Evolutionary conservation across 805 yeast genomes (phyloP).

Genomic region (Candida insectorum): DNA sequence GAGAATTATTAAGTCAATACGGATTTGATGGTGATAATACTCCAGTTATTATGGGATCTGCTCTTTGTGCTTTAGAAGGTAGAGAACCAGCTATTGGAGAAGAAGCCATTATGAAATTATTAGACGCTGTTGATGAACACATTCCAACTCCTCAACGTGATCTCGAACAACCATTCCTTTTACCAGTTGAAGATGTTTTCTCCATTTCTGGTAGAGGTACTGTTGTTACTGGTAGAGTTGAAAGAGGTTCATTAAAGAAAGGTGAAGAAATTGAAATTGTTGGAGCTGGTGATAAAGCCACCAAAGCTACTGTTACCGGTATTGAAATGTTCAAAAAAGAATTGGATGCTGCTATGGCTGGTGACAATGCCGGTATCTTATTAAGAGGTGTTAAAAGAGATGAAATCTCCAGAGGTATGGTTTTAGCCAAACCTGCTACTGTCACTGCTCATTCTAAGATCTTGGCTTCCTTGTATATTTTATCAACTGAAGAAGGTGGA

Average conservation of each 20-base stretch:
- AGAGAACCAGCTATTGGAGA: conserved; percentile 88
- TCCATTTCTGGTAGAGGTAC: conserved; percentile 99
- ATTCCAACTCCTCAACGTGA: conserved; percentile 98
- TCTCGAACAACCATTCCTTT: conserved; percentile 90
- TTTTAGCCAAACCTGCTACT: conserved; percentile 86
- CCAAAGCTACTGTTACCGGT: conserved; percentile 95
- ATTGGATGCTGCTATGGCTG: conserved; percentile 95
- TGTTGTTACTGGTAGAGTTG: conserved; percentile 98
- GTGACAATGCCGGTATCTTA: conserved; percentile 97
- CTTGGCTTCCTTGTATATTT: conserved; percentile 87
- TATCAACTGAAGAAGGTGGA: conserved; percentile 98
- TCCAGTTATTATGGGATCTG: conserved; percentile 98
- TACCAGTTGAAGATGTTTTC: conserved; percentile 97
- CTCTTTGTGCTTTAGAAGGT: conserved; percentile 91
- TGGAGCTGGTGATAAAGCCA: conserved; percentile 80
- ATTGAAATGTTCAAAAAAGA: conserved; percentile 99
- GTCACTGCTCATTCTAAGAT: conserved; percentile 91
- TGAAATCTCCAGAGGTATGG: conserved; percentile 96
- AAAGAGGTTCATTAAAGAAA: conserved; percentile 95
- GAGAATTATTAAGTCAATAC: conserved; percentile 85
- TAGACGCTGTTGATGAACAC: conserved; percentile 89
- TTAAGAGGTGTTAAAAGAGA: conserved; percentile 99
- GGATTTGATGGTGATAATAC: conserved; percentile 98
- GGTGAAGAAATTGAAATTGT: conserved; percentile 98
- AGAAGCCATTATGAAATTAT: conserved; percentile 74